phyloP scores from a whole-genome alignment of 495 filamentous ascomycete species.

The Xylona heveae region DNA sequence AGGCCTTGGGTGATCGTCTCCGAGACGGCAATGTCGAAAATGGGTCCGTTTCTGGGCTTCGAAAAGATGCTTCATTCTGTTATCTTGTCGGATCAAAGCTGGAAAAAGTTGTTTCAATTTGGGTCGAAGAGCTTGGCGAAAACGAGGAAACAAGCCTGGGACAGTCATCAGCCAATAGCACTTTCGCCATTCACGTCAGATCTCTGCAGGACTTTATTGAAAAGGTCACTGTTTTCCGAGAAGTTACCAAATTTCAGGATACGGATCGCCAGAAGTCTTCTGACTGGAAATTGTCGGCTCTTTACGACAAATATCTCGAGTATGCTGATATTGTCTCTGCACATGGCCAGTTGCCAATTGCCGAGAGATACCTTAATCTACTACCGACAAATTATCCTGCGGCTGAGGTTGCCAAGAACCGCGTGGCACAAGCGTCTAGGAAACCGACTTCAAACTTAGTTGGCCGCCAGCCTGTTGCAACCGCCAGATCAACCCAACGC shows the following conservation, averaged over 20 bases:
- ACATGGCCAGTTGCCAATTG: constrained; percentile 67
- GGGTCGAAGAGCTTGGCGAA: constrained; percentile 74
- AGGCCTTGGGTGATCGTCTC: constrained; percentile 81
- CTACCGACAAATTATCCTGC: constrained; percentile 71
- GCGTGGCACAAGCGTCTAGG: constrained; percentile 67
- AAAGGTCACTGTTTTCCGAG: constrained; percentile 92
- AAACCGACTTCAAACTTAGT: constrained; percentile 29
- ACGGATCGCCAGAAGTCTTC: constrained; percentile 41
- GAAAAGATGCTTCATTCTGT: constrained; percentile 88
- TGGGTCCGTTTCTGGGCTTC: no score
- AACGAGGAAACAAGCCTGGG: constrained; percentile 53
- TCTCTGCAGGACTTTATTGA: constrained; percentile 86
- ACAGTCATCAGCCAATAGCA: constrained; percentile 43
- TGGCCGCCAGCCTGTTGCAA: constrained; percentile 14
- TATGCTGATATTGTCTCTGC: constrained; percentile 89
- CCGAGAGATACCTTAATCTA: constrained; percentile 79
- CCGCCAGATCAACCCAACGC: constrained; percentile 10
- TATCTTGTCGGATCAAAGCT: constrained; percentile 88
- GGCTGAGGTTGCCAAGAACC: constrained; percentile 68
- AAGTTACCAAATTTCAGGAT: constrained; percentile 82
- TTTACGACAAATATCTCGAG: constrained; percentile 93
- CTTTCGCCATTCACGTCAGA: constrained; percentile 79
- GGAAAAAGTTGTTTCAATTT: constrained; percentile 88
- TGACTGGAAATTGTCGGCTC: constrained; percentile 69
- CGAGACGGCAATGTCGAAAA: no score